These are phyloP conservation scores for Penicillium cinerascens DNA, from an alignment of 495 filamentous ascomycete genomes.

Conservation along the genomic window DNA sequence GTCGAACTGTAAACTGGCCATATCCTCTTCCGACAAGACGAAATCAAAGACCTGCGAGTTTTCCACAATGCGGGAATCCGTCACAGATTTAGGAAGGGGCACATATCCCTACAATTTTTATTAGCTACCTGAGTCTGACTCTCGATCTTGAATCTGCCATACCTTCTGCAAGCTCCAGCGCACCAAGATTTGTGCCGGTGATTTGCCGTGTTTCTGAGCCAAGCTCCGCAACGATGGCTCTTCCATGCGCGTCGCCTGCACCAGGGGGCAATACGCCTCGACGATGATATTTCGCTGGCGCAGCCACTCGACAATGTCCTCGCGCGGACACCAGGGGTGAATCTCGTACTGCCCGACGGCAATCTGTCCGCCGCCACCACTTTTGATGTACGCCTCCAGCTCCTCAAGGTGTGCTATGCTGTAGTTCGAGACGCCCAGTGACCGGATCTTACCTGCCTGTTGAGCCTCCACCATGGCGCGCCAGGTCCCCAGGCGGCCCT, in stretches of 20 bases:
- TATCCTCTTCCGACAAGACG: constrained; percentile 59
- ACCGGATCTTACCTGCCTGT: constrained; percentile 49
- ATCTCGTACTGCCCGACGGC: constrained; percentile 86
- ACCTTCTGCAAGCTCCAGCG: constrained; percentile 86
- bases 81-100: constrained; percentile 62
- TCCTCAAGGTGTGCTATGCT: constrained; percentile 54
- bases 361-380: constrained; percentile 69
- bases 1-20: constrained; percentile 52
- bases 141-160: constrained; percentile 12
- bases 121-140: no score
- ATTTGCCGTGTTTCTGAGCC: constrained; percentile 67
- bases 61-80: constrained; percentile 58
- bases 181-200: constrained; percentile 72
- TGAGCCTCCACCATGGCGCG: constrained; percentile 53
- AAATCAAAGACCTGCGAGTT: constrained; percentile 83
- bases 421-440: constrained; percentile 56
- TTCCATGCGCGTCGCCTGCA: constrained; percentile 61
- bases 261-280: constrained; percentile 78
- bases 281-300: constrained; percentile 62
- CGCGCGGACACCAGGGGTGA: constrained; percentile 83
- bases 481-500: constrained; percentile 50
- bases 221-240: constrained; percentile 59
- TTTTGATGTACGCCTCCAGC: constrained; percentile 70
- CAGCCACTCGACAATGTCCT: constrained; percentile 76
- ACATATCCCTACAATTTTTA: constrained; percentile 61